phyloP scores from a whole-genome alignment of 306 rosid genomes.

The Lathyrus oleraceus region DNA sequence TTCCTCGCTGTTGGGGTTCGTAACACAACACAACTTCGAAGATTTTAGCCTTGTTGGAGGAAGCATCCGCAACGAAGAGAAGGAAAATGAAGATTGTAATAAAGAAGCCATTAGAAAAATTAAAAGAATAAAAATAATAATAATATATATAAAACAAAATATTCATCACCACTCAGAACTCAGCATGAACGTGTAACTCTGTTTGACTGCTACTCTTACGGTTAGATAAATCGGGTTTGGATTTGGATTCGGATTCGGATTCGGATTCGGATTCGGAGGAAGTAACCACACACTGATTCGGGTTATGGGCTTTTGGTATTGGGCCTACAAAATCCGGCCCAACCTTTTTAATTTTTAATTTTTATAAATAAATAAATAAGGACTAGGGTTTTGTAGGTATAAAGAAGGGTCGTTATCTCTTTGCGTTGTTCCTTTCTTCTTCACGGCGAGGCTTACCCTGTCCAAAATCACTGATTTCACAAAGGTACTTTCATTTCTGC shows the following conservation, averaged over 20 bases:
- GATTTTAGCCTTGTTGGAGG: conserved; percentile 38
- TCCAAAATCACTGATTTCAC: conserved; percentile 4
- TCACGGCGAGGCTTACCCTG: conserved; percentile 10
- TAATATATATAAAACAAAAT: neutral
- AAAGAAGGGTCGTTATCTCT: conserved; percentile 43
- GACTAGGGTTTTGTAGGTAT: conserved; percentile 43
- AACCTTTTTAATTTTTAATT: neutral
- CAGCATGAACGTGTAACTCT: neutral
- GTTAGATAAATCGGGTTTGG: neutral
- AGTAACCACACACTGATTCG: neutral
- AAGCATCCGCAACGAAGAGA: conserved; percentile 43
- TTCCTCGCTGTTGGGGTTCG: conserved; percentile 42
- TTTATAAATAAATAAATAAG: neutral
- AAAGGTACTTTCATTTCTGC: conserved; percentile 33
- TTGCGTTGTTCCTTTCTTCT: conserved; percentile 23
- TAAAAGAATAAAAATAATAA: neutral
- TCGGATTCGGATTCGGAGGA: neutral
- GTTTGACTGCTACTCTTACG: neutral
- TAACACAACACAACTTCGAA: conserved; percentile 40
- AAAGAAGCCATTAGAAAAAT: conserved; percentile 48
- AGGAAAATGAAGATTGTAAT: conserved; percentile 29
- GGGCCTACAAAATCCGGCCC: conserved; percentile 2
- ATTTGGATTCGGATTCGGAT: neutral
- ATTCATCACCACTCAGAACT: neutral
- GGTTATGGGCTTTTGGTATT: conserved; percentile 1